phyloP scores from a whole-genome alignment of 2,329 filamentous ascomycete species.

The Dryadomyces quercus-mongolicae region DNA sequence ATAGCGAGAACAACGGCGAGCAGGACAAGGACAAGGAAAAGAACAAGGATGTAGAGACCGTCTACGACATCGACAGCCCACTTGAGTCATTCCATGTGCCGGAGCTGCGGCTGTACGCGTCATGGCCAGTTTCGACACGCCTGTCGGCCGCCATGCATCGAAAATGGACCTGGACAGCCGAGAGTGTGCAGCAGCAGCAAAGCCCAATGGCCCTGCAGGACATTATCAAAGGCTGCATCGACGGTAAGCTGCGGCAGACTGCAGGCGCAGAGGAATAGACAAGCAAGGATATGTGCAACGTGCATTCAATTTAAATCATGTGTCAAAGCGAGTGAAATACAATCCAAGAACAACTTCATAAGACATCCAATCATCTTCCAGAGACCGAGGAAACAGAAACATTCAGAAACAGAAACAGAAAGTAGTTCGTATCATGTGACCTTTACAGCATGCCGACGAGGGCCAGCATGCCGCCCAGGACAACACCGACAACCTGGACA shows the following conservation, averaged over 20 bases:
- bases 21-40: slow-evolving; percentile 15
- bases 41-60: slow-evolving; percentile 17
- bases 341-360: too few relatives aligned
- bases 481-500: slow-evolving; percentile 15
- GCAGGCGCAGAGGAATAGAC: neutral
- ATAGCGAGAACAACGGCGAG: neutral
- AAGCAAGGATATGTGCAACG: neutral
- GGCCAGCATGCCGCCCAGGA: slow-evolving; percentile 18
- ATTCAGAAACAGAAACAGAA: too few relatives aligned
- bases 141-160: slow-evolving; percentile 1
- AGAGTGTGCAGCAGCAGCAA: neutral
- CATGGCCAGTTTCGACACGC: slow-evolving; percentile 5
- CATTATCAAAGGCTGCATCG: slow-evolving; percentile 8
- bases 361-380: too few relatives aligned
- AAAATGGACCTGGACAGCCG: slow-evolving; percentile 8
- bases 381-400: neutral
- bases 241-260: slow-evolving; percentile 4
- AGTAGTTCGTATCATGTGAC: neutral
- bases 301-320: neutral
- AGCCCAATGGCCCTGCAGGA: slow-evolving; percentile 1
- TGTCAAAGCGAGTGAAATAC: neutral
- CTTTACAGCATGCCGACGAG: slow-evolving; percentile 17
- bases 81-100: slow-evolving; percentile 4
- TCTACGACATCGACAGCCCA: slow-evolving; percentile 25
- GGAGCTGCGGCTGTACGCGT: slow-evolving; percentile 11